Evolutionary conservation across 768 basidiomycete genomes (phyloP), one percentile per base, ranked within the genome.

Genomic region (Leucogyrophana mollusca): DNA sequence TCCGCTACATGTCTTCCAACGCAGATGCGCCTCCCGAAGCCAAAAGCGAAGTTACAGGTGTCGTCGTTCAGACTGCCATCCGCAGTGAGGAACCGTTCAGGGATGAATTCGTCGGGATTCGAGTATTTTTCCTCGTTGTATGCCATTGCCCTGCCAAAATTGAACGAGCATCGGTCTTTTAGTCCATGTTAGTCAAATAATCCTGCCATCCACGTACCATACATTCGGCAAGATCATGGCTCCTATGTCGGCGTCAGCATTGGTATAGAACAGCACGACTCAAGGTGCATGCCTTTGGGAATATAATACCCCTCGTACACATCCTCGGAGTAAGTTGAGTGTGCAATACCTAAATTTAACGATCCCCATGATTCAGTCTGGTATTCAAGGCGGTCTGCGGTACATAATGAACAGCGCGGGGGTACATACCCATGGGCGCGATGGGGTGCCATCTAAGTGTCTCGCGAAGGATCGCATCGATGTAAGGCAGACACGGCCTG

Each of bases 11-110:
- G 14, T 23, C 65, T 47, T 9, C 65, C 62, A 3, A 54, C 57
- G 21, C 62, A 66, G 16, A 62, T 62, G 39, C 65, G 61, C 25
- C 65, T 49, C 17, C 63, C 65, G 23, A 64, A 65, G 2, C 46
- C 56, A 23, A 64, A 65, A 2, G 43, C 56, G 20, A 57, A 57
- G 4, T 21, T 22, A 16, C 50, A 54, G 4, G 51, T 40, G 5
- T 43, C 43, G 21, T 47, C 34, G 1, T 43, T 57, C 25, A 51
- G 6, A 10, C 11, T 30, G 1, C 56, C 51, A 4, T 56, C 42
- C 3, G 16, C 34, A 4, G 42, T n/a, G 11, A 56, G 51, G 16
- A 48, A 56, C 16, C 55, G 30, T 20, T 55, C 46, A 1, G 56
- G 35, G 5, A 30, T 4, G 21, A 55, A 46, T 2, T 22, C 20